Evolutionary conservation across 192 early-diverging fungal genomes (phyloP).

Genomic region (Coemansia sp.): DNA sequence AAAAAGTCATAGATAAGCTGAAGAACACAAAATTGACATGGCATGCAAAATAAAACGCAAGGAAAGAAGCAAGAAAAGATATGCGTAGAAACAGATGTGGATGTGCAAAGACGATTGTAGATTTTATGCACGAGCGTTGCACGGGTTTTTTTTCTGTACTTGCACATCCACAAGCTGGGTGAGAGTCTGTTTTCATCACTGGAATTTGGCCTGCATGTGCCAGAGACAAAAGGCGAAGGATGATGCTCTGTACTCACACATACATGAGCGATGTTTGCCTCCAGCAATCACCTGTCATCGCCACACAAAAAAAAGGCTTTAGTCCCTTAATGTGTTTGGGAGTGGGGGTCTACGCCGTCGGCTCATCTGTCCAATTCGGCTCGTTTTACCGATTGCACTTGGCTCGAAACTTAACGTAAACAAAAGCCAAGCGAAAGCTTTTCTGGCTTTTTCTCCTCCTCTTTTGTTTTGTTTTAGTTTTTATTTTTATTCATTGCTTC

Average conservation of each 20-base stretch:
- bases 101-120: not conserved
- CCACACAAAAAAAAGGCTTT: not conserved
- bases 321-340: not conserved
- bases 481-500: not conserved
- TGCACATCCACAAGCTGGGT: no score
- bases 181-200: no score
- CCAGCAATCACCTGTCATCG: not conserved
- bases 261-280: not conserved
- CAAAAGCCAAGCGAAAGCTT: not conserved
- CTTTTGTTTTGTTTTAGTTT: not conserved
- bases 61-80: not conserved
- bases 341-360: no score
- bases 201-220: no score
- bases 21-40: not conserved
- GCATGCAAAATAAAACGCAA: not conserved
- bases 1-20: not conserved
- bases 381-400: no score
- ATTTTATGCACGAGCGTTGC: no score
- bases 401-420: slow-evolving; percentile 1
- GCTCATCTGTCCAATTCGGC: not conserved
- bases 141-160: no score
- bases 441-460: not conserved
- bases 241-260: no score
- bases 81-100: not conserved
- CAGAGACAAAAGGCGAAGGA: no score